Conservation (phyloP, 306 rosid genomes). For the Cyclanthera cordifolia region DNA sequence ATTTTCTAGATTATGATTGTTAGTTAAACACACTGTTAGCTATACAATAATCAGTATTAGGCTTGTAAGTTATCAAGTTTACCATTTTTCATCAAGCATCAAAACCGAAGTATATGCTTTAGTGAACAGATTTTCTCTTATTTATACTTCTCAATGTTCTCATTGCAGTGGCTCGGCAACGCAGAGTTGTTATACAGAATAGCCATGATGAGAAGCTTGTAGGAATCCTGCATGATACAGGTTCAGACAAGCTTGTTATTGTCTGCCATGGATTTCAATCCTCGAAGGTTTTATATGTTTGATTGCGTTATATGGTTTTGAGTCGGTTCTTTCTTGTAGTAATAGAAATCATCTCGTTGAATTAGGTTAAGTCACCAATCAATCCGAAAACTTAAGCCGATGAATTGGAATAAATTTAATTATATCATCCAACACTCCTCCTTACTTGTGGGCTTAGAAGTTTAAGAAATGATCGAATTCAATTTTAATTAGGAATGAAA, state of each 20-base stretch:
- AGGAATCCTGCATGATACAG: slow-evolving; percentile 58
- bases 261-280: slow-evolving; percentile 83
- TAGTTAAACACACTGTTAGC: not conserved
- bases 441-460: too few relatives aligned
- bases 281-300: slow-evolving; percentile 41
- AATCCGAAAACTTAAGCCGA: too few relatives aligned
- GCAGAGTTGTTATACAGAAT: slow-evolving; percentile 35
- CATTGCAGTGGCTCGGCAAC: slow-evolving; percentile 22
- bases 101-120: not conserved
- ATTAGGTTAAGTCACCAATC: too few relatives aligned
- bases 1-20: not conserved
- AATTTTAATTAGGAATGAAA: too few relatives aligned
- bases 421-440: too few relatives aligned
- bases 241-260: slow-evolving; percentile 50
- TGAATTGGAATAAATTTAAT: too few relatives aligned
- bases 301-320: not conserved
- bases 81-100: not conserved
- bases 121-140: not conserved
- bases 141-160: not conserved
- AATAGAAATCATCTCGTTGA: not conserved
- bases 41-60: not conserved
- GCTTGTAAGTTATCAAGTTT: not conserved
- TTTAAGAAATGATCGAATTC: too few relatives aligned
- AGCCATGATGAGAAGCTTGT: slow-evolving; percentile 55
- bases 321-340: not conserved